phyloP scores from a whole-genome alignment of 2,329 filamentous ascomycete genomes.

The Aspergillus pseudoterreus region DNA sequence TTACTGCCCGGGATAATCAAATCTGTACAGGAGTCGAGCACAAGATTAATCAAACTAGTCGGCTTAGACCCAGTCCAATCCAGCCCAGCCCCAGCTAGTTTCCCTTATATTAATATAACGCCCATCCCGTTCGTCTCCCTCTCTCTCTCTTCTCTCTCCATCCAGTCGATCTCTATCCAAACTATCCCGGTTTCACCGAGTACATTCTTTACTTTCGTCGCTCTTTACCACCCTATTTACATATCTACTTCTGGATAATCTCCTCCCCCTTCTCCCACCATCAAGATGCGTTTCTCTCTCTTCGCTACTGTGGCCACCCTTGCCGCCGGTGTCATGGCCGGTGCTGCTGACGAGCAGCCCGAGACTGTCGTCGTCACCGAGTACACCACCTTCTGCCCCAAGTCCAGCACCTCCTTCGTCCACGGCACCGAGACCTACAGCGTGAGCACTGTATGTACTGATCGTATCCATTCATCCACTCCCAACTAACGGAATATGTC shows the following conservation, averaged over 20 bases:
- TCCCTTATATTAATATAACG: not conserved
- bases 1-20: too few species aligned
- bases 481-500: not conserved
- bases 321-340: constrained; percentile 37
- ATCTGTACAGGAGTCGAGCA: not conserved
- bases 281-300: constrained; percentile 45
- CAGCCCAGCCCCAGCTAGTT: not conserved
- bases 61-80: not conserved
- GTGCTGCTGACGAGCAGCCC: constrained; percentile 21
- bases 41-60: not conserved
- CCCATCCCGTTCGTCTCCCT: constrained; percentile 4
- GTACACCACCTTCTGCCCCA: constrained; percentile 71
- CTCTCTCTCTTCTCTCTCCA: constrained; percentile 15
- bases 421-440: constrained; percentile 66
- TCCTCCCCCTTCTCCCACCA: constrained; percentile 35
- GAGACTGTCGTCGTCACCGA: constrained; percentile 63
- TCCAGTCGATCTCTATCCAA: constrained; percentile 41
- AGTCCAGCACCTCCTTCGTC: constrained; percentile 57
- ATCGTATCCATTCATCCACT: not conserved
- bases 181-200: constrained; percentile 40
- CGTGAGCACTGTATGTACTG: constrained; percentile 55
- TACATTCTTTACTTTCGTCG: constrained; percentile 33
- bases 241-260: not conserved
- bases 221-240: constrained; percentile 19
- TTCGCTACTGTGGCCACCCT: constrained; percentile 36